These are phyloP conservation scores for Apiotrichum brassicae DNA, from an alignment of 1,284 basidiomycete genomes.

Conservation along the genomic window DNA sequence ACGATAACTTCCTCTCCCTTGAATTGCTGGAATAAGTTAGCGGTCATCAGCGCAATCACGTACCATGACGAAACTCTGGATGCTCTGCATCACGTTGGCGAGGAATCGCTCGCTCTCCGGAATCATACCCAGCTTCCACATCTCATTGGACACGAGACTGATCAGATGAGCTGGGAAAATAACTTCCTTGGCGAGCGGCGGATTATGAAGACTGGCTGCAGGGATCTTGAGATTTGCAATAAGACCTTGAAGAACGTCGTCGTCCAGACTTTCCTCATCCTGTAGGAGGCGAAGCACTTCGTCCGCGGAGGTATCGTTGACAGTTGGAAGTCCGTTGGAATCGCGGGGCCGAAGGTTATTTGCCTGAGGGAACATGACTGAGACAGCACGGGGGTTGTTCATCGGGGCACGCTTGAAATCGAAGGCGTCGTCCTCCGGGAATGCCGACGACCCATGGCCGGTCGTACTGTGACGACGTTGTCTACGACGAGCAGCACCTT, in stretches of 20 bases:
- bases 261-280: slow-evolving; percentile 83
- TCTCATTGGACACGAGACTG: slow-evolving; percentile 94
- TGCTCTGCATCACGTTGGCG: slow-evolving; percentile 97
- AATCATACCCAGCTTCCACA: slow-evolving; percentile 99
- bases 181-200: slow-evolving; percentile 92
- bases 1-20: slow-evolving; percentile 89
- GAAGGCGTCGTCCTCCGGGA: slow-evolving; percentile 9
- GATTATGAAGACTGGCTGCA: slow-evolving; percentile 79
- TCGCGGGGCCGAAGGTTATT: slow-evolving; percentile 57
- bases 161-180: slow-evolving; percentile 99
- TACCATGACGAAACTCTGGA: slow-evolving; percentile 97
- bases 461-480: slow-evolving; percentile 47
- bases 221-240: slow-evolving; percentile 91
- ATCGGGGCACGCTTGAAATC: slow-evolving; percentile 60
- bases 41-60: slow-evolving; percentile 34
- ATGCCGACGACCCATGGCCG: slow-evolving; percentile 20
- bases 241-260: slow-evolving; percentile 87
- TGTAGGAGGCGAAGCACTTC: slow-evolving; percentile 93
- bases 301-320: slow-evolving; percentile 80
- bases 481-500: slow-evolving; percentile 49
- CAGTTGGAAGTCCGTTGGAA: slow-evolving; percentile 65
- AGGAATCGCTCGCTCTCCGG: slow-evolving; percentile 95
- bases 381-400: slow-evolving; percentile 80
- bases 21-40: slow-evolving; percentile 53
- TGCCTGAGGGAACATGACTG: slow-evolving; percentile 73